phyloP scores from a whole-genome alignment of 2,329 filamentous ascomycete genomes.

The Trichoderma sp. region DNA sequence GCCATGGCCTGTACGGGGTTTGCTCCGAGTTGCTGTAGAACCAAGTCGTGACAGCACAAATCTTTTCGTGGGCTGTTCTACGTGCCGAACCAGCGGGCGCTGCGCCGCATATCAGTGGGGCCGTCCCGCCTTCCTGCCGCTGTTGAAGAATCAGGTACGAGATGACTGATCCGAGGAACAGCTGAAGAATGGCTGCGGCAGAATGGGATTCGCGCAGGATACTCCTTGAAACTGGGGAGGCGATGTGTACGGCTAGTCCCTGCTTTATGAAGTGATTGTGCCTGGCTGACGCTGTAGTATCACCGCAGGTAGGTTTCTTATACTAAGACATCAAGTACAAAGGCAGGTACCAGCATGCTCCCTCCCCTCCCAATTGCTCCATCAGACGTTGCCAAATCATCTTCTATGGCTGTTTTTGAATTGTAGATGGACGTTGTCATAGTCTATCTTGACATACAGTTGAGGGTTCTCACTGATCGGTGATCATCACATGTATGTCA shows the following conservation, averaged over 20 bases:
- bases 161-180: background rate
- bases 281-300: background rate
- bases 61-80: background rate
- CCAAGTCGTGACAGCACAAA: background rate
- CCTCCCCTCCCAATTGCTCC: background rate
- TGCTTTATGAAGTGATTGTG: background rate
- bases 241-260: background rate
- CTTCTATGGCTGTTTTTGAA: background rate
- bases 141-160: constrained; percentile 11
- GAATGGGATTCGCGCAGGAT: background rate
- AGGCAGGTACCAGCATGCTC: background rate
- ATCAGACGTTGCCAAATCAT: background rate
- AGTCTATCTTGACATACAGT: background rate
- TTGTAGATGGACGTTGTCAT: background rate
- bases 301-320: background rate
- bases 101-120: constrained; percentile 23
- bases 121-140: constrained; percentile 3
- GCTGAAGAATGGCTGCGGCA: background rate
- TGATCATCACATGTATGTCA: constrained; percentile 7
- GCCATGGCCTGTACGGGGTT: background rate
- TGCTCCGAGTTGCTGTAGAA: background rate
- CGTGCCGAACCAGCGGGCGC: constrained; percentile 16
- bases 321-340: background rate
- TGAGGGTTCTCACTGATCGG: background rate
- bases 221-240: background rate